Conservation (phyloP, 2,329 filamentous ascomycete genomes). For the Sclerotinia nivalis region DNA sequence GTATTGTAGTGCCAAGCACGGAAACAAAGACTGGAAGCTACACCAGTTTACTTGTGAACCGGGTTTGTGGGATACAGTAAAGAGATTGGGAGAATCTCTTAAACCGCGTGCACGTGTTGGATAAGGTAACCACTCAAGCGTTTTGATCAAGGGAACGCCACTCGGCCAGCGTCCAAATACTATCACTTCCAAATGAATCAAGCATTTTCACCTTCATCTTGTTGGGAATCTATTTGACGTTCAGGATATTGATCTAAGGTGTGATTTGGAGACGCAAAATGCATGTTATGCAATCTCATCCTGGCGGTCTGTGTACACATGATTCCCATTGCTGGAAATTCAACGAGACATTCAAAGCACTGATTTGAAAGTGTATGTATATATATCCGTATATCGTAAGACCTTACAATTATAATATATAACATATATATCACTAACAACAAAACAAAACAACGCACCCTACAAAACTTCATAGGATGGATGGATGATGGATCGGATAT, state of each 20-base stretch:
- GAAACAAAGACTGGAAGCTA: not conserved
- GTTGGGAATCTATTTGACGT: not conserved
- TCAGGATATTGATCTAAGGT: not conserved
- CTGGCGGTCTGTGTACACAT: not conserved
- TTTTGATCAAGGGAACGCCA: not conserved
- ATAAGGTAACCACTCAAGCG: not conserved
- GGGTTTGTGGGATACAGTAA: not conserved
- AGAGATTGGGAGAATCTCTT: not conserved
- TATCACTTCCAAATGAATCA: not conserved
- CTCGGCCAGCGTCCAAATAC: not conserved
- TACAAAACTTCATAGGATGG: not conserved
- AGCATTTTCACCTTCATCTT: not conserved
- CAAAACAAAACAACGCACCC: not conserved
- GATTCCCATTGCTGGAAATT: not conserved
- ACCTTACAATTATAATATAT: too few species aligned
- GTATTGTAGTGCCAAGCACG: not conserved
- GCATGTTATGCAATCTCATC: not conserved
- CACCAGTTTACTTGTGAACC: not conserved
- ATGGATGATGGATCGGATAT: too few species aligned
- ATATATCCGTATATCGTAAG: not conserved
- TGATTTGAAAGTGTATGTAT: not conserved
- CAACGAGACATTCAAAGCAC: not conserved
- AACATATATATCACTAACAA: not conserved
- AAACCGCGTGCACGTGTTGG: not conserved
- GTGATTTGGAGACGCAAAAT: not conserved